These are phyloP conservation scores for Pleurotus giganteus DNA, from an alignment of 768 basidiomycete genomes.

Conservation along the genomic window DNA sequence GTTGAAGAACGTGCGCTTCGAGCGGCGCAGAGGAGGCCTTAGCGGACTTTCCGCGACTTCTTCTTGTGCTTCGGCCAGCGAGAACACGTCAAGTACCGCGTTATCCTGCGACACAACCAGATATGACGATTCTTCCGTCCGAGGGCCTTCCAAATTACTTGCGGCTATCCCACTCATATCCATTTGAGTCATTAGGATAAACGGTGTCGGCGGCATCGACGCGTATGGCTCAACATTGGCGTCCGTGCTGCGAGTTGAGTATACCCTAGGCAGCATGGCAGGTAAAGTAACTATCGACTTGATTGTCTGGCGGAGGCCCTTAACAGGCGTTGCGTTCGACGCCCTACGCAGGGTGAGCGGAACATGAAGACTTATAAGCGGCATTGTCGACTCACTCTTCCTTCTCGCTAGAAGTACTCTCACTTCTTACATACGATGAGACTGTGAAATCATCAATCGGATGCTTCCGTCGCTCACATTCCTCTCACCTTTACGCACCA, in stretches of 20 bases:
- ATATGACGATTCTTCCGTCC: neutral
- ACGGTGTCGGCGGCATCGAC: neutral
- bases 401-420: neutral
- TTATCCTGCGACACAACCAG: constrained; percentile 8
- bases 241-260: neutral
- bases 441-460: neutral
- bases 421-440: neutral
- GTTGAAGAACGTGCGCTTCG: constrained; percentile 3
- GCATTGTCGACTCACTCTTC: neutral
- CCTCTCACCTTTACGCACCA: neutral
- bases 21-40: neutral
- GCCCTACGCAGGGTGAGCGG: neutral
- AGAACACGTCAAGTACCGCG: constrained; percentile 3
- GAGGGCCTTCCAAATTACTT: neutral
- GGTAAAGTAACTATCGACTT: neutral
- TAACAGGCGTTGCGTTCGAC: neutral
- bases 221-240: neutral
- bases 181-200: constrained; percentile 8
- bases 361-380: neutral
- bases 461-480: neutral
- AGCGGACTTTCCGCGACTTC: no score
- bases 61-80: neutral
- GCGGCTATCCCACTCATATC: neutral
- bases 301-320: neutral
- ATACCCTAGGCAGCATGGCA: neutral